These are phyloP conservation scores for Leptographium flavum DNA, from an alignment of 2,329 filamentous ascomycete species.

Conservation along the genomic window DNA sequence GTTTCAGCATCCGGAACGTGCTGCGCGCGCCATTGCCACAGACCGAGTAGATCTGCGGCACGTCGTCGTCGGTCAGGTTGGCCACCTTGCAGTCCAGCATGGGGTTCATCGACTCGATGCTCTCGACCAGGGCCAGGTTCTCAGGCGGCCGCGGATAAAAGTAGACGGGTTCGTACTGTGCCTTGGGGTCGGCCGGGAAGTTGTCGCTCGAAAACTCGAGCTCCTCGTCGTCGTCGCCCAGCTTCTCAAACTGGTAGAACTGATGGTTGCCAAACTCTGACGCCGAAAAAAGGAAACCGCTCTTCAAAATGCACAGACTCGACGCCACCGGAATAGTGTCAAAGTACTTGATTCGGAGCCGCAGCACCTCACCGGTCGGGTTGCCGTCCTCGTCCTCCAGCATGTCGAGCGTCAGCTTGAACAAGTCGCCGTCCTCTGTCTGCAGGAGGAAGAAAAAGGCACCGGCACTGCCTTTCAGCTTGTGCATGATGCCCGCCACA, in stretches of 20 bases:
- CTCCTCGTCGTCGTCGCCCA: slow-evolving; percentile 91
- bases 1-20: slow-evolving; percentile 80
- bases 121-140: slow-evolving; percentile 75
- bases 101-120: slow-evolving; percentile 79
- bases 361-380: slow-evolving; percentile 64
- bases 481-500: slow-evolving; percentile 90
- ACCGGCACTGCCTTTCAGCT: slow-evolving; percentile 65
- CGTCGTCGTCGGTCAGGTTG: slow-evolving; percentile 82
- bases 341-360: slow-evolving; percentile 92
- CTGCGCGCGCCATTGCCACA: slow-evolving; percentile 82
- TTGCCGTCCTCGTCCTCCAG: slow-evolving; percentile 65
- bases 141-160: slow-evolving; percentile 69
- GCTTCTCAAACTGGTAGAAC: slow-evolving; percentile 94
- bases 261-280: slow-evolving; percentile 87
- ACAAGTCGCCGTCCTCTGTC: slow-evolving; percentile 93
- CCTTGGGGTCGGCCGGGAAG: slow-evolving; percentile 61
- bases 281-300: slow-evolving; percentile 85
- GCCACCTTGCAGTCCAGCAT: slow-evolving; percentile 83
- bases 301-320: slow-evolving; percentile 84
- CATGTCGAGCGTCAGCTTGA: slow-evolving; percentile 93
- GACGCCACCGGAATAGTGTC: slow-evolving; percentile 85
- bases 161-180: slow-evolving; percentile 63
- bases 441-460: slow-evolving; percentile 97
- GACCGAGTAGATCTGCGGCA: slow-evolving; percentile 89
- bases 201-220: slow-evolving; percentile 72